A percentile compares a stretch with the other conserved stretches of the same genome.
phyloP scores from a whole-genome alignment of 768 basidiomycete genomes.

The Pisolithus albus region DNA sequence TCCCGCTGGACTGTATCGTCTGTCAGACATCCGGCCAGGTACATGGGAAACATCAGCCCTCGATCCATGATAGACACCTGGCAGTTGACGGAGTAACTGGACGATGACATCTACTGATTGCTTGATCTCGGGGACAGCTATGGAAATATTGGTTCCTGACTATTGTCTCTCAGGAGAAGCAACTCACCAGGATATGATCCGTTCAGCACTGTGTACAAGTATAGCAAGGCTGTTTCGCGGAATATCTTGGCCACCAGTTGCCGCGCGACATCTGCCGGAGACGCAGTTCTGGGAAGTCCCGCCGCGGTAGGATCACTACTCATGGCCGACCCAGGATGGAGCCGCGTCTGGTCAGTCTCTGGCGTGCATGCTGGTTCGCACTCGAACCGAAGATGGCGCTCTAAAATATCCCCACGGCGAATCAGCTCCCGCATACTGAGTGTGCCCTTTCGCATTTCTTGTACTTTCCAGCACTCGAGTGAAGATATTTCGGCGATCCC shows the following conservation, averaged over 20 bases:
- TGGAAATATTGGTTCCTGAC: slow-evolving; percentile 4
- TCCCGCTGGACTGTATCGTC: slow-evolving; percentile 54
- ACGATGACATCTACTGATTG: slow-evolving; percentile 49
- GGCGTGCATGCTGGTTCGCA: slow-evolving; percentile 26
- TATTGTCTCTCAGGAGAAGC: not conserved
- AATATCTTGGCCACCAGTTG: slow-evolving; percentile 49
- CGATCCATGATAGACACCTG: slow-evolving; percentile 58
- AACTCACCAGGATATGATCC: slow-evolving; percentile 61
- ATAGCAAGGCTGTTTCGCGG: slow-evolving; percentile 58
- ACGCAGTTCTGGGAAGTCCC: slow-evolving; percentile 25
- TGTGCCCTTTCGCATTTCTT: slow-evolving; percentile 54
- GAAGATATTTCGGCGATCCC: slow-evolving; percentile 69
- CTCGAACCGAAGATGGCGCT: slow-evolving; percentile 52
- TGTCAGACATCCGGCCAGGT: slow-evolving; percentile 67
- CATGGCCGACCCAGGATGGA: slow-evolving; percentile 36
- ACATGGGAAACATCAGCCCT: slow-evolving; percentile 64
- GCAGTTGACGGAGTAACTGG: slow-evolving; percentile 46
- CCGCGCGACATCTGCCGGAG: slow-evolving; percentile 38
- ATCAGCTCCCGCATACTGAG: slow-evolving; percentile 73
- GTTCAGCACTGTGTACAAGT: slow-evolving; percentile 65
- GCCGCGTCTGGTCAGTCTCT: slow-evolving; percentile 28
- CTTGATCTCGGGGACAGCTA: slow-evolving; percentile 68
- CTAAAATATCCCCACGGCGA: slow-evolving; percentile 63
- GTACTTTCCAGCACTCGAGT: slow-evolving; percentile 68
- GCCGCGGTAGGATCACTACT: slow-evolving; percentile 13